These are phyloP conservation scores for Fulvia fulva DNA, from an alignment of 2,329 filamentous ascomycete species.

Conservation along the genomic window DNA sequence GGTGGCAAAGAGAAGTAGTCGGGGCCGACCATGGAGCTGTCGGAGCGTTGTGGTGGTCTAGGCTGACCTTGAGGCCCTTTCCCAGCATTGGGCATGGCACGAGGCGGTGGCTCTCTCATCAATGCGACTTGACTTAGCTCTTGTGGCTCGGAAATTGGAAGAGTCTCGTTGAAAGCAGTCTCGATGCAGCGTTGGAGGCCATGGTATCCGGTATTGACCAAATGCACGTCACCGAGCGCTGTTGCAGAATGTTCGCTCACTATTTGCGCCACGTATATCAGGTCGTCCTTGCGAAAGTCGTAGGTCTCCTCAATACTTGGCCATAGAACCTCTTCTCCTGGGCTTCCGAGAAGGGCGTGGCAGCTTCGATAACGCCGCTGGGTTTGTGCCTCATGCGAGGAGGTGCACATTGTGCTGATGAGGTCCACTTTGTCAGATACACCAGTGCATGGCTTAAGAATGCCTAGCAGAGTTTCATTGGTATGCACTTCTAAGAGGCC, in stretches of 20 bases:
- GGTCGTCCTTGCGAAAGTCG: constrained; percentile 26
- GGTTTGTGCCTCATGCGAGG: neutral
- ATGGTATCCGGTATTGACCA: neutral
- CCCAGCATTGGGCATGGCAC: constrained; percentile 12
- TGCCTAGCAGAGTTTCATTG: neutral
- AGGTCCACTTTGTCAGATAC: neutral
- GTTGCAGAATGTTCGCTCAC: constrained; percentile 31
- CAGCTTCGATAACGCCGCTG: neutral
- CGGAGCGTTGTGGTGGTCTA: constrained; percentile 27
- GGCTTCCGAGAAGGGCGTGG: neutral
- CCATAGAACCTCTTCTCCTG: neutral
- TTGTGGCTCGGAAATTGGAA: constrained; percentile 15
- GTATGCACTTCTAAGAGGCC: neutral
- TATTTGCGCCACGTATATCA: constrained; percentile 33
- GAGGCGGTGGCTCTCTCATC: constrained; percentile 21
- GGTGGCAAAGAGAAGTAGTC: constrained; percentile 59
- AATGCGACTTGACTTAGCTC: constrained; percentile 29
- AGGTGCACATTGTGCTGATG: neutral
- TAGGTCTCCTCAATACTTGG: constrained; percentile 14
- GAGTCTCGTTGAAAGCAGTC: neutral
- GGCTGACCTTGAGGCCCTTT: constrained; percentile 27
- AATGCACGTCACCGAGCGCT: neutral
- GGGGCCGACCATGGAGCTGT: constrained; percentile 28
- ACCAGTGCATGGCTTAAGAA: neutral
- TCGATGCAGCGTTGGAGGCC: neutral